Evolutionary conservation across 495 filamentous ascomycete species (phyloP).

Genomic region (Beverwykella pulmonaria): DNA sequence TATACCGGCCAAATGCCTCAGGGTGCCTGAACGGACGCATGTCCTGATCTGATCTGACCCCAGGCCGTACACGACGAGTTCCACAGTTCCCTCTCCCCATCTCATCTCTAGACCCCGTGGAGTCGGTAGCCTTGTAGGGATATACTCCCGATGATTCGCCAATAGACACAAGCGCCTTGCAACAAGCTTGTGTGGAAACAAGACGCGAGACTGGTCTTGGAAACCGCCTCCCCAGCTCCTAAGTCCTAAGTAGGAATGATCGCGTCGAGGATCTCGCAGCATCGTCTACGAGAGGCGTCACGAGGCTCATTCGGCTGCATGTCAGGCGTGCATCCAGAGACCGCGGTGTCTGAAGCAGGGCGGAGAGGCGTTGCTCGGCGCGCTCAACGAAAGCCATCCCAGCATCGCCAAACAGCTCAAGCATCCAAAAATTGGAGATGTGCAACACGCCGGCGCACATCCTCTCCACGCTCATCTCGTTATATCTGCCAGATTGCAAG

Average conservation of each 20-base stretch:
- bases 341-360: not conserved
- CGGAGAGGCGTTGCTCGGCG: not conserved
- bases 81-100: conserved; percentile 2
- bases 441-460: not conserved
- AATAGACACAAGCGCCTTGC: conserved; percentile 6
- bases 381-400: not conserved
- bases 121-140: not conserved
- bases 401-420: not conserved
- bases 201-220: not conserved
- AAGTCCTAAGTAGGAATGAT: not conserved
- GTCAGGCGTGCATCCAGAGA: not conserved
- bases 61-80: not conserved
- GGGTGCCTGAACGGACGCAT: not conserved
- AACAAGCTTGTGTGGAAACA: not conserved
- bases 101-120: not conserved
- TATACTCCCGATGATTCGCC: not conserved
- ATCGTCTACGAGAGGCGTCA: not conserved
- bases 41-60: not conserved
- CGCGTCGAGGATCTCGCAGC: not conserved
- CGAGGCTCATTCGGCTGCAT: not conserved
- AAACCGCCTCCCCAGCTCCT: not conserved
- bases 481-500: no score
- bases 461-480: no score
- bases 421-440: not conserved
- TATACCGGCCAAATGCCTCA: not conserved